phyloP scores from a whole-genome alignment of 1,139 yeast genomes.

The Scheffersomyces lignicola region DNA sequence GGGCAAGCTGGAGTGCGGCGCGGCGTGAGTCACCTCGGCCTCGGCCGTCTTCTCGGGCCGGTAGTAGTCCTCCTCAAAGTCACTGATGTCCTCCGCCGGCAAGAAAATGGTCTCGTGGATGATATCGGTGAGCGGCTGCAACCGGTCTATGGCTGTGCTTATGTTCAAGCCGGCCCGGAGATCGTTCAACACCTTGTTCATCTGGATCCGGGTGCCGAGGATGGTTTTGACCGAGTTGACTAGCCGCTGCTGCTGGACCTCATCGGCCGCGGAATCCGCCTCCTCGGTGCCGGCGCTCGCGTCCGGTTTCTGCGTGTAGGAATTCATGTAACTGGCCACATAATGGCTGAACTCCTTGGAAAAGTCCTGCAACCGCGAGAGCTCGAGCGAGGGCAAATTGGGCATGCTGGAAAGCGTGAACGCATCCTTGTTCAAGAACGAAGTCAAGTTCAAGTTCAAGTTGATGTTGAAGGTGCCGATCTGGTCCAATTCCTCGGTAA shows the following conservation, averaged over 20 bases:
- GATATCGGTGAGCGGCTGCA: constrained; percentile 55
- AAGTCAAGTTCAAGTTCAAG: constrained; percentile 16
- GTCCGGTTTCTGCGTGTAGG: constrained; percentile 16
- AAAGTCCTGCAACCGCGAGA: constrained; percentile 24
- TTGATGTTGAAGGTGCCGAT: constrained; percentile 40
- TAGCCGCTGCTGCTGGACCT: constrained; percentile 23
- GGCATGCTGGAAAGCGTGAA: constrained; percentile 8
- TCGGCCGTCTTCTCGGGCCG: constrained; percentile 6
- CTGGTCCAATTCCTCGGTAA: constrained; percentile 46
- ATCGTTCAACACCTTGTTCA: constrained; percentile 51
- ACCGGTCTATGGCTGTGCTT: constrained; percentile 53
- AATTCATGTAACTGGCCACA: constrained; percentile 25
- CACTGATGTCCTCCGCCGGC: constrained; percentile 48
- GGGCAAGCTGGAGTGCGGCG: constrained; percentile 4
- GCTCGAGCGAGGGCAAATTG: constrained; percentile 24
- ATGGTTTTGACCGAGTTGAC: constrained; percentile 39
- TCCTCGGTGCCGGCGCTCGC: constrained; percentile 21
- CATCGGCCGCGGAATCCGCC: constrained; percentile 26
- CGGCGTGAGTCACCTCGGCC: constrained; percentile 6
- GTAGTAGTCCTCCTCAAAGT: constrained; percentile 22
- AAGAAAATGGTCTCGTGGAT: constrained; percentile 49
- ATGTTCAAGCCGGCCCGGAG: constrained; percentile 52
- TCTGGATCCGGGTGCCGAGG: constrained; percentile 44
- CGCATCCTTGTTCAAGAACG: constrained; percentile 15
- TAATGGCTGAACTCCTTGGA: constrained; percentile 32